phyloP scores from a whole-genome alignment of 208 protist species.

The Porcisia hertigi region DNA sequence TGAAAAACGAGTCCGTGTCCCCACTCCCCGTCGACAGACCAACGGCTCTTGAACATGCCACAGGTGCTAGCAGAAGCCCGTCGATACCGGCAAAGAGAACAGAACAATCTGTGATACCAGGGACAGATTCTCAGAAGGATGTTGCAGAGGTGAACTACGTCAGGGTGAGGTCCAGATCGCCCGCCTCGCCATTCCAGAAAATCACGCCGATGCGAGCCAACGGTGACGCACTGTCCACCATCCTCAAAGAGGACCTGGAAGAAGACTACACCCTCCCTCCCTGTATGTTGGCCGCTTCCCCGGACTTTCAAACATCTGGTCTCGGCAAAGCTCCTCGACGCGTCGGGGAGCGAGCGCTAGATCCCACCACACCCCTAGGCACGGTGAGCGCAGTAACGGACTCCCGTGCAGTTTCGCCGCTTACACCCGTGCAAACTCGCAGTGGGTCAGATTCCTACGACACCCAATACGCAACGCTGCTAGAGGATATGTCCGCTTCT shows the following conservation, averaged over 20 bases:
- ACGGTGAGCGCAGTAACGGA: background rate
- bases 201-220: background rate
- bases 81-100: background rate
- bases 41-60: background rate
- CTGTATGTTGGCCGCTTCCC: conserved; percentile 5
- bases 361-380: background rate
- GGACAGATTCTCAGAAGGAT: too few relatives aligned
- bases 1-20: background rate
- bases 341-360: background rate
- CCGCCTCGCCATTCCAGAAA: background rate
- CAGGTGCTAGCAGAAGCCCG: background rate
- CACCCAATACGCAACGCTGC: conserved; percentile 15
- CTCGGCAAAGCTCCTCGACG: background rate
- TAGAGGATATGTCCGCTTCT: conserved; percentile 19
- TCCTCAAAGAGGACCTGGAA: background rate
- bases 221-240: background rate
- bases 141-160: background rate
- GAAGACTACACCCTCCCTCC: background rate
- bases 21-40: background rate
- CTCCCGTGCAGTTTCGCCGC: conserved; percentile 9
- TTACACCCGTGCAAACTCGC: conserved; percentile 9
- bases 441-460: conserved; percentile 22
- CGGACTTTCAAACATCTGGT: background rate
- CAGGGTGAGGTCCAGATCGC: background rate
- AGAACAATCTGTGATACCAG: too few relatives aligned